Evolutionary conservation across 805 yeast genomes (phyloP).

Genomic region (Phaffomyces opuntiae): DNA sequence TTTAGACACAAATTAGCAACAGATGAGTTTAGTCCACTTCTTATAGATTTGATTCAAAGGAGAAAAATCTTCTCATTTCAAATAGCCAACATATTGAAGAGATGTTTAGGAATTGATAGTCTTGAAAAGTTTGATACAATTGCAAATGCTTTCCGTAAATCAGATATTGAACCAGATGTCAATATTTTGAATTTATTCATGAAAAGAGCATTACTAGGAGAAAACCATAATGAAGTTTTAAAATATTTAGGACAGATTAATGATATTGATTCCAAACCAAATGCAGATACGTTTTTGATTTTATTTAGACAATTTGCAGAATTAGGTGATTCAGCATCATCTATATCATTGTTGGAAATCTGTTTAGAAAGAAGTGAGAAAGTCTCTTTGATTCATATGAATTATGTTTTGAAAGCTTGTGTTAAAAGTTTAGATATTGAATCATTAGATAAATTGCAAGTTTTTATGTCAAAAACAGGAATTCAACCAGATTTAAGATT

Average conservation of each 20-base stretch:
- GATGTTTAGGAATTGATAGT: background rate
- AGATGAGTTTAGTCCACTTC: background rate
- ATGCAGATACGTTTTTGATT: conserved; percentile 10
- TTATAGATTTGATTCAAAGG: background rate
- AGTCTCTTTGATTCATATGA: conserved; percentile 4
- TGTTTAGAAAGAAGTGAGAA: conserved; percentile 6
- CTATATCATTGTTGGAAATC: conserved; percentile 12
- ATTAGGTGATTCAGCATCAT: conserved; percentile 15
- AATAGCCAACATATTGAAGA: background rate
- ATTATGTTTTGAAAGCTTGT: conserved; percentile 8
- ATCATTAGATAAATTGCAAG: conserved; percentile 6
- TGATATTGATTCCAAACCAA: conserved; percentile 7
- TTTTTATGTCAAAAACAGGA: conserved; percentile 8
- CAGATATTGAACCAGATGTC: background rate
- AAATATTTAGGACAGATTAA: conserved; percentile 2
- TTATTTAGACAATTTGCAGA: conserved; percentile 15
- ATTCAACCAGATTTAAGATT: conserved; percentile 11
- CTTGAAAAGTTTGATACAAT: conserved; percentile 1
- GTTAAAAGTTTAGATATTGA: conserved; percentile 9
- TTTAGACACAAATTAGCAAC: background rate
- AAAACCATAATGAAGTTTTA: background rate
- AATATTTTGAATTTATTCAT: conserved; percentile 2
- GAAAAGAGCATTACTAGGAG: background rate
- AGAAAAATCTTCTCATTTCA: background rate
- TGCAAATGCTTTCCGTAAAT: background rate